Base-by-base conservation (phyloP, 208 protist species). In the Willaertia magna region DNA sequence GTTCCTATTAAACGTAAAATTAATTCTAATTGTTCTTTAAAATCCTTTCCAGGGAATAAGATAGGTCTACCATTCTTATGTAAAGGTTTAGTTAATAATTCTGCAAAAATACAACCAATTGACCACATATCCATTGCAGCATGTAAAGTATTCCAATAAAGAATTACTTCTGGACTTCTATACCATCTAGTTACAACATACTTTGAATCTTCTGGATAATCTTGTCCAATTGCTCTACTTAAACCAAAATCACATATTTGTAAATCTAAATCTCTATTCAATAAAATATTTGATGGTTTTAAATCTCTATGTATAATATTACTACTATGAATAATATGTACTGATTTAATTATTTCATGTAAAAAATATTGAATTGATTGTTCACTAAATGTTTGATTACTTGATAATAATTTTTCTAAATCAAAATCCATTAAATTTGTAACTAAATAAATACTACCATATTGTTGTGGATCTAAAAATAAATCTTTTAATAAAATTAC, bases 101-200 rank as follows among this genome's bases (percentile, higher is more conserved):
- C 42, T 26, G 14, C 26, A 42, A 83, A 83, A n/a, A 55, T 42
- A 34, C 26, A 83, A 4, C 78, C 74, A 78, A 78, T 46, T 44
- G 74, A 42, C 74, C 74, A 78, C 74, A 78, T 78, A 46, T 78
- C 74, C 74, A 78, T 46, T 20, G 97, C 93, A 0, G 52, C 49
- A 39, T 20, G 52, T 9, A 48, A 9, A 12, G 14, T n/a, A 16
- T 43, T 42, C 26, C 40, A 67, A 43, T 94, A 92, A 18, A 99
- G 90, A 59, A 99, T 93, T 26, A 46, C 40, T 78, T 40, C 74
- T 46, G 40, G 30, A 78, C 42, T 47, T 78, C 74, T 46, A 16
- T 78, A 46, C 74, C 40, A 46, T 43, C 74, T 46, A 18, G 74
- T 78, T 1, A 46, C 74, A 44, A 78, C 74, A 46, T 78, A 78